Conservation (phyloP, 306 rosid species). For the Erythrophleum fordii region DNA sequence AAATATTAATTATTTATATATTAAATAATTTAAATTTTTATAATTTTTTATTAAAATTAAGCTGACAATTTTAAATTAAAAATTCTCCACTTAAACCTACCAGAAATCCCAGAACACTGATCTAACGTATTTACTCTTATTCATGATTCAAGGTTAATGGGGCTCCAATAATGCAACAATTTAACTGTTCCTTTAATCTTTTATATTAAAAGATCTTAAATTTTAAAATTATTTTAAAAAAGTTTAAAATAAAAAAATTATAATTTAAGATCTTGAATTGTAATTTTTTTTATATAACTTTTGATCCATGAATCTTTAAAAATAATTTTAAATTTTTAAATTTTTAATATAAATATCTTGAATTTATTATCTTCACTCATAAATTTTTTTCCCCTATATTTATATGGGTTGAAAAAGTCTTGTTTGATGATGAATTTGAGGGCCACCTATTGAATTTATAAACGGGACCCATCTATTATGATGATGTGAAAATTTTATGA, state of each 20-base stretch:
- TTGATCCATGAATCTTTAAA: too few species aligned
- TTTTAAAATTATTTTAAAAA: too few species aligned
- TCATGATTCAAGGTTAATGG: slow-evolving; percentile 39
- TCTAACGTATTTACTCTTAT: not conserved
- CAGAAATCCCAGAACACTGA: not conserved
- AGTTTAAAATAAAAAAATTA: too few species aligned
- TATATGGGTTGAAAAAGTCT: slow-evolving; percentile 56
- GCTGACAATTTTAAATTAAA: too few species aligned
- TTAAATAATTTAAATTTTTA: not conserved
- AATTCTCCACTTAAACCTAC: not conserved
- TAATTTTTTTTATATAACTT: too few species aligned
- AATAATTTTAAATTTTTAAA: too few species aligned
- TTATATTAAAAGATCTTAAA: too few species aligned
- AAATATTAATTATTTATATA: not conserved
- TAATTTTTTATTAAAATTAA: not conserved
- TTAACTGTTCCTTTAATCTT: slow-evolving; percentile 35
- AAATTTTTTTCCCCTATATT: slow-evolving; percentile 20
- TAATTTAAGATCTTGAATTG: too few species aligned
- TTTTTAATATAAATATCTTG: too few species aligned
- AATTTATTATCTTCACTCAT: too few species aligned
- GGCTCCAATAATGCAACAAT: slow-evolving; percentile 47
- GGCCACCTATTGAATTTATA: slow-evolving; percentile 41
- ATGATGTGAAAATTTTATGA: slow-evolving; percentile 37
- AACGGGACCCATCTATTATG: slow-evolving; percentile 43
- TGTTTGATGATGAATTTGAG: slow-evolving; percentile 41